Conservation (phyloP, 2,329 filamentous ascomycete genomes). For the Gnomoniopsis sp. region DNA sequence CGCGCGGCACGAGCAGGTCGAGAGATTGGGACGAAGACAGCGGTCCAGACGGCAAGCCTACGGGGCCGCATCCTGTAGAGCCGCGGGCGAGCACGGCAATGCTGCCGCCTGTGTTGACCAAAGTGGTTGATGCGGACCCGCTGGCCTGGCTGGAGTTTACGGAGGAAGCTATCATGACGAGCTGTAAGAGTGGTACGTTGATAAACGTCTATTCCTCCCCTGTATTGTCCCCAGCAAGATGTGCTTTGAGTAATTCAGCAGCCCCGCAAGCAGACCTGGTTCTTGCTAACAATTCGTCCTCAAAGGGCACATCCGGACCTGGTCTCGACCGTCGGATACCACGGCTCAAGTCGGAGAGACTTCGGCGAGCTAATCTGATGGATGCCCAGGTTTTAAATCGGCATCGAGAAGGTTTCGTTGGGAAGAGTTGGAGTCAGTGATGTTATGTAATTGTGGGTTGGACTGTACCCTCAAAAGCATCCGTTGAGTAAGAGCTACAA, state of each 20-base stretch:
- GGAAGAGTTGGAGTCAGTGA: neutral
- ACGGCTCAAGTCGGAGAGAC: slow-evolving; percentile 24
- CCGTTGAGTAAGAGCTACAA: neutral
- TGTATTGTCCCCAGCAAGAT: too few species aligned
- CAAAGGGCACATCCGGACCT: slow-evolving; percentile 39
- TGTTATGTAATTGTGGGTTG: neutral
- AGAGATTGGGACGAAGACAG: slow-evolving; percentile 28
- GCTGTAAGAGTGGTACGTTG: slow-evolving; percentile 79
- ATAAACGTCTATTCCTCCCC: neutral
- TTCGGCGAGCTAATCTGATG: slow-evolving; percentile 12
- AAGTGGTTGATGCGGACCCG: slow-evolving; percentile 80
- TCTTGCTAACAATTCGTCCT: slow-evolving; percentile 1
- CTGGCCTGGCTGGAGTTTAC: slow-evolving; percentile 91
- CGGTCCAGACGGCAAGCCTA: slow-evolving; percentile 49
- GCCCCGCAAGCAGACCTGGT: neutral
- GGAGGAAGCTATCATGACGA: slow-evolving; percentile 87
- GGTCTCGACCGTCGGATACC: slow-evolving; percentile 38
- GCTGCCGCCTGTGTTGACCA: slow-evolving; percentile 87
- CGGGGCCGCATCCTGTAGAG: slow-evolving; percentile 76
- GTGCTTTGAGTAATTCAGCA: too few species aligned
- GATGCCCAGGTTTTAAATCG: neutral
- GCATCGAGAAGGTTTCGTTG: neutral
- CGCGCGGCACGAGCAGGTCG: slow-evolving; percentile 57
- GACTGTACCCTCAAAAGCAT: neutral
- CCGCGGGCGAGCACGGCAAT: slow-evolving; percentile 80